These are phyloP conservation scores for Leishmania martiniquensis DNA, from an alignment of 208 protist genomes.

Conservation along the genomic window DNA sequence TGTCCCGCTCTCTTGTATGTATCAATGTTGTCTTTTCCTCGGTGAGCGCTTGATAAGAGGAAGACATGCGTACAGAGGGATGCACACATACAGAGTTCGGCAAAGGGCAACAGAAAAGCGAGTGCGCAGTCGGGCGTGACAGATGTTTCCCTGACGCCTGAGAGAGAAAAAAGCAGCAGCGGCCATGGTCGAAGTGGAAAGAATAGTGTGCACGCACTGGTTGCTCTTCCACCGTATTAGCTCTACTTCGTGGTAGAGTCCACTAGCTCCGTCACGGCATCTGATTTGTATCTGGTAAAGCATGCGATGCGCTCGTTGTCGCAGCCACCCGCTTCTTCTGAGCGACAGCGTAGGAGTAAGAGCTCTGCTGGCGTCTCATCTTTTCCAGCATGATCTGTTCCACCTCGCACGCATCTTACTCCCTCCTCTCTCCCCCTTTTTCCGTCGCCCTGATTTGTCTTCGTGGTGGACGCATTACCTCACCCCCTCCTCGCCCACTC, in stretches of 20 bases:
- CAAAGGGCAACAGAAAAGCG: background rate
- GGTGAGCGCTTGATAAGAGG: background rate
- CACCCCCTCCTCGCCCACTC: background rate
- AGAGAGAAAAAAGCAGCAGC: background rate
- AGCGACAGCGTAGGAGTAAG: background rate
- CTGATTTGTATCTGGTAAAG: background rate
- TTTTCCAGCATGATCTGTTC: background rate
- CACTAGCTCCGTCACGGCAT: background rate
- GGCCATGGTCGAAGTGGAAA: background rate
- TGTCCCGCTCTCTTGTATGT: background rate
- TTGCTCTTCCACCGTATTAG: background rate
- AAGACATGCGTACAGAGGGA: background rate
- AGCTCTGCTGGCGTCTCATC: background rate
- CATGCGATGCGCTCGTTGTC: background rate
- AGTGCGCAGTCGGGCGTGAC: background rate
- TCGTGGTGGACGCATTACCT: too few relatives aligned
- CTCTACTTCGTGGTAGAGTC: background rate
- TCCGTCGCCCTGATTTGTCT: background rate
- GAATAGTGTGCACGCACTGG: background rate
- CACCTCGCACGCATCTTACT: background rate
- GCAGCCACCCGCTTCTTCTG: background rate
- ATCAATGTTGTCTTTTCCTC: background rate
- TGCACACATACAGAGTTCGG: slow-evolving; percentile 1
- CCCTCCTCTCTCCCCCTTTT: background rate
- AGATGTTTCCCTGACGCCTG: background rate